A percentile compares a stretch with the other conserved stretches of the same genome.
Conservation (phyloP, 78 protist species). For the Capsaspora owczarzaki region DNA sequence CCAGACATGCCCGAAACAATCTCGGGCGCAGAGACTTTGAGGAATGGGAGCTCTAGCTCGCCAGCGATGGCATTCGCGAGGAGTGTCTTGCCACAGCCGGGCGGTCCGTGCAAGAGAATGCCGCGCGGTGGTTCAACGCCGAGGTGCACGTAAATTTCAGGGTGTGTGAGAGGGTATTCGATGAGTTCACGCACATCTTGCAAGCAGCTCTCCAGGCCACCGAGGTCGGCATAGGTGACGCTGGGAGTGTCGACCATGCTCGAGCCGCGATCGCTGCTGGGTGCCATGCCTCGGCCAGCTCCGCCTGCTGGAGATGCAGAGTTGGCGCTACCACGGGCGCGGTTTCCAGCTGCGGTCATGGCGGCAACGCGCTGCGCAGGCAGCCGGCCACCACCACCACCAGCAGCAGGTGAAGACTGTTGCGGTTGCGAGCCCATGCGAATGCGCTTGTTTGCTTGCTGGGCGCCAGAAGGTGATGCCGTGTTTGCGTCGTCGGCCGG, state of each 20-base stretch:
- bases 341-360: too few species aligned
- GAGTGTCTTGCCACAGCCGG: conserved; percentile 86
- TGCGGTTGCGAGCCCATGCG: too few species aligned
- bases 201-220: background rate
- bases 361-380: too few species aligned
- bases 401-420: too few species aligned
- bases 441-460: too few species aligned
- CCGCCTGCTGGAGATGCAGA: too few species aligned
- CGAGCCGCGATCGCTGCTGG: background rate
- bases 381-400: too few species aligned
- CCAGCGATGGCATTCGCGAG: conserved; percentile 82
- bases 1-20: conserved; percentile 90
- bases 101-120: conserved; percentile 82
- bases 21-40: conserved; percentile 82
- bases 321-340: too few species aligned
- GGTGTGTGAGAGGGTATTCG: conserved; percentile 29
- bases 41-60: conserved; percentile 50
- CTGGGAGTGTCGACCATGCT: background rate
- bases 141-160: conserved; percentile 29
- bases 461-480: too few species aligned
- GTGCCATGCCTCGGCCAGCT: background rate
- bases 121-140: conserved; percentile 77
- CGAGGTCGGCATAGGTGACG: conserved; percentile 1
- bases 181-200: conserved; percentile 30
- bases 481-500: too few species aligned